Percentiles rank a stretch among this genome's conserved stretches.
phyloP scores from a whole-genome alignment of 345 rosid genomes.

The Corymbia maculata region DNA sequence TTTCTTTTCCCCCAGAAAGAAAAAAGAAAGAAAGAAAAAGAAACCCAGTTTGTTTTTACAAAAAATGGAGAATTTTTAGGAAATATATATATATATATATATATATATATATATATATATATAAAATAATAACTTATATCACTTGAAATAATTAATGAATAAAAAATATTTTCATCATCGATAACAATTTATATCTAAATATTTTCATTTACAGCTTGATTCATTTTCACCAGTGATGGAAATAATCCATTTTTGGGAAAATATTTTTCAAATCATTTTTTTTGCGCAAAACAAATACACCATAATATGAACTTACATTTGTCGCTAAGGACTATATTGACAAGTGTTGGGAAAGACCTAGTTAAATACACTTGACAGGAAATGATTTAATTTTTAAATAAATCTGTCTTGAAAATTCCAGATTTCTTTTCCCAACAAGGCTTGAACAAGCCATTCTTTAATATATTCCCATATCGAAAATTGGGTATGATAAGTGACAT shows the following conservation, averaged over 20 bases:
- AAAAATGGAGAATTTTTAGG: neutral
- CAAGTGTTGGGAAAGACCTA: accelerated
- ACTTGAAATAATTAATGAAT: neutral
- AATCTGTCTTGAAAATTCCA: neutral
- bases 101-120: too few species aligned
- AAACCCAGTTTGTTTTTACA: accelerated
- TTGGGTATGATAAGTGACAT: neutral
- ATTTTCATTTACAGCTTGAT: neutral
- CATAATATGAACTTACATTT: neutral
- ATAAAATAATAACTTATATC: neutral
- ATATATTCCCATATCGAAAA: neutral
- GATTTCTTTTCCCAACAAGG: neutral
- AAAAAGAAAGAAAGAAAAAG: neutral
- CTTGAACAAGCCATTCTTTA: neutral
- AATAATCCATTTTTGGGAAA: neutral
- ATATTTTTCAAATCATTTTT: too few species aligned
- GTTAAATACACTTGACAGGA: neutral
- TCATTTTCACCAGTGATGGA: neutral
- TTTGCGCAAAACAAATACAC: too few species aligned
- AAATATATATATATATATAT: too few species aligned
- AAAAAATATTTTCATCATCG: neutral
- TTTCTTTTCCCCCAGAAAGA: neutral
- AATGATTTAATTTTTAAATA: neutral
- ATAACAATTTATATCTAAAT: neutral
- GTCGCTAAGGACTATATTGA: neutral